Evolutionary conservation across 768 basidiomycete species (phyloP).

Genomic region (Lenzites betulinus): DNA sequence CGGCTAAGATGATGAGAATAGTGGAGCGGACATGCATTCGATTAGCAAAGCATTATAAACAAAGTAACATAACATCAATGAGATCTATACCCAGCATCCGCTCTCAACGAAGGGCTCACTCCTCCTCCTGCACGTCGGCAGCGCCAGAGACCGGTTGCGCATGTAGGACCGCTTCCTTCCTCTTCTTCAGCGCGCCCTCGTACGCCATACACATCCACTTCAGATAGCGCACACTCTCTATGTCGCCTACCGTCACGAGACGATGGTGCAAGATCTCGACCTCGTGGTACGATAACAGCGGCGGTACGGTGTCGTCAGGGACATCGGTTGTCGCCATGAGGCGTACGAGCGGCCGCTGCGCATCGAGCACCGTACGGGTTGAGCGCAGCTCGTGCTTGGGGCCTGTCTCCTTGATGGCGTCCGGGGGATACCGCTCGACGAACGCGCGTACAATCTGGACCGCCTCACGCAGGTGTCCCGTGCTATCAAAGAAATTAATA

Average conservation of each 20-base stretch:
- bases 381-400: conserved; percentile 54
- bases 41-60: no score
- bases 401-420: conserved; percentile 34
- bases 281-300: conserved; percentile 74
- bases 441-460: conserved; percentile 62
- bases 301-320: conserved; percentile 80
- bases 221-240: conserved; percentile 58
- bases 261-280: conserved; percentile 79
- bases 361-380: conserved; percentile 57
- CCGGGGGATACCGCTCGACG: conserved; percentile 63
- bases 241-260: conserved; percentile 45
- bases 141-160: conserved; percentile 4
- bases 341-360: conserved; percentile 68
- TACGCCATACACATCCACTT: conserved; percentile 78
- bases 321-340: conserved; percentile 58
- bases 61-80: no score
- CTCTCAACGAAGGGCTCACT: background rate
- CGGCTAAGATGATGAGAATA: no score
- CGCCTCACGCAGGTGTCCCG: conserved; percentile 43
- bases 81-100: background rate
- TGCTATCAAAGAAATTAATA: conserved; percentile 37
- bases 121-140: background rate
- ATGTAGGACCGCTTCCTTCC: conserved; percentile 54
- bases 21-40: no score
- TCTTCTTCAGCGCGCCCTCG: conserved; percentile 60